Percentiles rank a stretch among this genome's conserved stretches.
These are phyloP conservation scores for Ilex aquifolium DNA, from an alignment of 257 asterid species.

Conservation along the genomic window DNA sequence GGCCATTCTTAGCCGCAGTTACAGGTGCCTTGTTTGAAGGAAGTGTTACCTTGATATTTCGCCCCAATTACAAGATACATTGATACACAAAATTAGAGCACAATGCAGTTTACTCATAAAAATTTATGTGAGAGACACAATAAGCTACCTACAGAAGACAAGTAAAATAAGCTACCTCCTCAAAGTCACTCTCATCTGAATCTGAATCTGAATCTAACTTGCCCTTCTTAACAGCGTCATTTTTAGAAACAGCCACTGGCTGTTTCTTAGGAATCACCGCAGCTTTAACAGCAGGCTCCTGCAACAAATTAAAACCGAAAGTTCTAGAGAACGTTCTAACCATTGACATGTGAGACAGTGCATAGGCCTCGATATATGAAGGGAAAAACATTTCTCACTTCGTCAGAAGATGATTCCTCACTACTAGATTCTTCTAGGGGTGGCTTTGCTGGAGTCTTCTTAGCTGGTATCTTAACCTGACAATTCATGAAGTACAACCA, in stretches of 20 bases:
- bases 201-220: conserved; percentile 9
- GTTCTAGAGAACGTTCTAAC: too few species aligned
- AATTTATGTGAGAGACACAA: background rate
- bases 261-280: conserved; percentile 7
- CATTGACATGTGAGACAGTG: too few species aligned
- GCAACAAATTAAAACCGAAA: background rate
- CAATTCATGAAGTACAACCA: too few species aligned
- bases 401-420: conserved; percentile 10
- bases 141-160: background rate
- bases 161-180: background rate
- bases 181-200: conserved; percentile 17
- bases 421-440: conserved; percentile 9
- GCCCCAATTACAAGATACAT: conserved; percentile 4
- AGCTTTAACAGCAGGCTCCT: conserved; percentile 18
- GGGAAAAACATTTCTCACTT: background rate
- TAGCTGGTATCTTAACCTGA: conserved; percentile 6
- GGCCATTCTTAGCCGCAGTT: conserved; percentile 10
- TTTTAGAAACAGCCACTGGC: conserved; percentile 1
- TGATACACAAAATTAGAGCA: background rate
- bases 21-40: conserved; percentile 12
- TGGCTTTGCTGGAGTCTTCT: conserved; percentile 13
- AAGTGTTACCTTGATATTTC: conserved; percentile 16
- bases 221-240: conserved; percentile 14
- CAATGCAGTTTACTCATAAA: too few species aligned
- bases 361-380: background rate